A percentile compares a stretch with the other conserved stretches of the same genome.
phyloP scores from a whole-genome alignment of 805 yeast species.

The Monosporozyma siamensis region DNA sequence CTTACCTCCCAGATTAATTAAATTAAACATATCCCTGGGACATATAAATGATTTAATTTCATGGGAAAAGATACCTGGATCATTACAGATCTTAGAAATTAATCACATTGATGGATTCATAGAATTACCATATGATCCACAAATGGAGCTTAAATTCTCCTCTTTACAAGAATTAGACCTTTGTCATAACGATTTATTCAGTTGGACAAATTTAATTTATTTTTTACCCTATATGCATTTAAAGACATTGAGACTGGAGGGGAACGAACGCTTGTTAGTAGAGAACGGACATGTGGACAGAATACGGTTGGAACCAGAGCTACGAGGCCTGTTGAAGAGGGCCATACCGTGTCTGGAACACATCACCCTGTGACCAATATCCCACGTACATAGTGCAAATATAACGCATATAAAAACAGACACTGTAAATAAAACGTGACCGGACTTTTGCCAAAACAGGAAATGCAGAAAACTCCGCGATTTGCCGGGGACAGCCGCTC shows the following conservation, averaged over 20 bases:
- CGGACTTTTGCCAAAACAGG: no score
- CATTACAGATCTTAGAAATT: slow-evolving; percentile 8
- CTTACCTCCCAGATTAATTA: neutral
- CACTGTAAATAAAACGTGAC: neutral
- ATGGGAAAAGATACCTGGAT: slow-evolving; percentile 9
- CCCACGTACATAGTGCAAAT: neutral
- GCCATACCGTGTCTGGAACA: neutral
- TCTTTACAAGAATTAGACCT: slow-evolving; percentile 13
- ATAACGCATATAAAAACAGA: neutral
- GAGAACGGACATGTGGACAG: neutral
- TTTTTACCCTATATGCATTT: slow-evolving; percentile 9
- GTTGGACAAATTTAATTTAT: slow-evolving; percentile 8
- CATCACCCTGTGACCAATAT: neutral
- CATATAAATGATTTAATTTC: slow-evolving; percentile 5
- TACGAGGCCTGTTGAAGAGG: neutral
- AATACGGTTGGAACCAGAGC: neutral
- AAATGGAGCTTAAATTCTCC: slow-evolving; percentile 7
- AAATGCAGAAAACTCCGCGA: no score
- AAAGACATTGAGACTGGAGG: neutral
- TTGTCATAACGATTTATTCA: slow-evolving; percentile 12
- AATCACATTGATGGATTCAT: slow-evolving; percentile 8
- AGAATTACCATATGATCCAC: slow-evolving; percentile 5
- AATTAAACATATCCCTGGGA: neutral
- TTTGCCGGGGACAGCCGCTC: no score
- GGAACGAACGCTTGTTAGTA: neutral